Conservation (phyloP, 176 grass and related monocot genomes). For the Alloteropsis semialata region DNA sequence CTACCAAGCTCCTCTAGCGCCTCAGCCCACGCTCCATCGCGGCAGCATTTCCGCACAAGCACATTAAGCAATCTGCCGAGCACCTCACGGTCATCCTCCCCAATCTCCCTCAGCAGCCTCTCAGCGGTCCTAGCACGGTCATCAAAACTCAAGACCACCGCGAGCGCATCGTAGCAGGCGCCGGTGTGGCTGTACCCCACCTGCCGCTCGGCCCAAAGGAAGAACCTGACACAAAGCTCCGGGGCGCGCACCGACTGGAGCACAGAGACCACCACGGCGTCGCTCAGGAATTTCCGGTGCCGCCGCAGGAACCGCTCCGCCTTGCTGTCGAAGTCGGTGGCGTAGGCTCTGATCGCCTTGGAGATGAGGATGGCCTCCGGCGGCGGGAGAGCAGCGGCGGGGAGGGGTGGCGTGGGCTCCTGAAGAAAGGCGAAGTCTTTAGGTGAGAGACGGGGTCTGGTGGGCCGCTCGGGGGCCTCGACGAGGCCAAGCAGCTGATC, state of each 20-base stretch:
- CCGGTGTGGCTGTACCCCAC: constrained; percentile 78
- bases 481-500: constrained; percentile 27
- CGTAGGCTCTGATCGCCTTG: constrained; percentile 61
- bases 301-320: constrained; percentile 60
- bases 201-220: constrained; percentile 86
- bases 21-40: constrained; percentile 49
- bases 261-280: constrained; percentile 64
- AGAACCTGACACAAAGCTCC: constrained; percentile 82
- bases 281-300: constrained; percentile 60
- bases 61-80: constrained; percentile 94
- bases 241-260: constrained; percentile 47
- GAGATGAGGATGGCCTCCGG: constrained; percentile 67
- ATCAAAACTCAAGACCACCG: constrained; percentile 62
- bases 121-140: constrained; percentile 43
- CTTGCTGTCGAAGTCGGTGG: constrained; percentile 42
- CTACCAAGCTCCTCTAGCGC: constrained; percentile 80
- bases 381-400: constrained; percentile 30
- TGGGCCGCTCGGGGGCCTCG: neutral
- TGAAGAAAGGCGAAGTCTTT: constrained; percentile 73
- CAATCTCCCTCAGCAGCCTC: constrained; percentile 76
- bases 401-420: constrained; percentile 23
- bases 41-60: constrained; percentile 68
- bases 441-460: constrained; percentile 16
- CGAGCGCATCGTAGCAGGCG: constrained; percentile 57
- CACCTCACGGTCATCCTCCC: constrained; percentile 67